Percentiles rank a stretch among this genome's conserved stretches.
Evolutionary conservation across 2,329 filamentous ascomycete species (phyloP).

Genomic region (Sarocladium kiliense): DNA sequence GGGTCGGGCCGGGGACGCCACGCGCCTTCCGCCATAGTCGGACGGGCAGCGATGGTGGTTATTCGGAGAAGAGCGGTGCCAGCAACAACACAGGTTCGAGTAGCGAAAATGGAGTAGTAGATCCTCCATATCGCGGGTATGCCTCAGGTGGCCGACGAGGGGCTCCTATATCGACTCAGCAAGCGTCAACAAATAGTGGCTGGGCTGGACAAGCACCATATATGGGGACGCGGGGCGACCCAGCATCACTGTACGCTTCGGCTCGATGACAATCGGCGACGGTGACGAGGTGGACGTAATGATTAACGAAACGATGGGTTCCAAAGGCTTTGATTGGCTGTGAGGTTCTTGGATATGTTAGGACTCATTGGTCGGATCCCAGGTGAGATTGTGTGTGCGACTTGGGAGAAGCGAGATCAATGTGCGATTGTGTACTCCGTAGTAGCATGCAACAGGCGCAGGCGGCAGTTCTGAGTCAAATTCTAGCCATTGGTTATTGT

Average conservation of each 20-base stretch:
- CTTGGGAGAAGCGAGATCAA: neutral
- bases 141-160: neutral
- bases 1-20: constrained; percentile 25
- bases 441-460: neutral
- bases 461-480: neutral
- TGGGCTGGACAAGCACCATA: neutral
- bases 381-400: neutral
- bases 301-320: neutral
- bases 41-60: constrained; percentile 15
- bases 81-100: constrained; percentile 20
- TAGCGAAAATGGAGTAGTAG: constrained; percentile 16
- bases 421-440: neutral
- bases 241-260: neutral
- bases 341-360: no score
- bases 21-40: constrained; percentile 20
- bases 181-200: neutral
- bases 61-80: constrained; percentile 28
- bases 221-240: neutral
- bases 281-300: neutral
- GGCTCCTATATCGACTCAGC: neutral
- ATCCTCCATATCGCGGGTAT: constrained; percentile 4
- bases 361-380: neutral
- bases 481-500: neutral
- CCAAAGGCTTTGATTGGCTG: no score
- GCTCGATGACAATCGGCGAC: neutral